Percentiles rank a stretch among this genome's conserved stretches.
phyloP scores from a whole-genome alignment of 768 basidiomycete species.

The Lepiota subincarnata region DNA sequence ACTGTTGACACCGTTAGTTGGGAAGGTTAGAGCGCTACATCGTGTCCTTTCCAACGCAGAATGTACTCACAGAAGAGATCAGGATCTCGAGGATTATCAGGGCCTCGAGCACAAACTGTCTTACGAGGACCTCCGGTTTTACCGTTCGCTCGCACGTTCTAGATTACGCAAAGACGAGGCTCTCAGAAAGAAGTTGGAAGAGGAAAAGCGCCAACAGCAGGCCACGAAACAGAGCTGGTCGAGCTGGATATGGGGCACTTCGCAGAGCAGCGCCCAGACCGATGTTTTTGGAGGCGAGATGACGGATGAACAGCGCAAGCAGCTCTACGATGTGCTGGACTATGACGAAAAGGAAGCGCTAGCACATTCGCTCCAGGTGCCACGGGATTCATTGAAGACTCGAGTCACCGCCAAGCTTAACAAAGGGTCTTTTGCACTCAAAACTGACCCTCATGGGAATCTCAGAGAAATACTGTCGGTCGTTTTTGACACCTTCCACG shows the following conservation, averaged over 20 bases:
- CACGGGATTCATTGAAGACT: constrained; percentile 76
- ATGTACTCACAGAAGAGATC: constrained; percentile 37
- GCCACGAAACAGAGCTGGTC: constrained; percentile 53
- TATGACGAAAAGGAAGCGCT: constrained; percentile 85
- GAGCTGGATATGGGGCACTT: constrained; percentile 84
- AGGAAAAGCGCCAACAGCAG: constrained; percentile 53
- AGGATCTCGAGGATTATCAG: constrained; percentile 40
- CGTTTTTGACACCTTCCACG: constrained; percentile 83
- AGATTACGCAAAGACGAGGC: constrained; percentile 82
- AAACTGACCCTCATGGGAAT: constrained; percentile 61
- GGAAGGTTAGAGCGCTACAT: constrained; percentile 42
- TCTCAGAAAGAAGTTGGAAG: constrained; percentile 63
- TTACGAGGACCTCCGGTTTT: constrained; percentile 96
- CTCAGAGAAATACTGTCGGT: constrained; percentile 76
- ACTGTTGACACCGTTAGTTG: constrained; percentile 46
- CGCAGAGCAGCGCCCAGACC: constrained; percentile 32
- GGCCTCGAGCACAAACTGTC: constrained; percentile 76
- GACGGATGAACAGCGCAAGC: constrained; percentile 85
- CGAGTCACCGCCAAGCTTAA: constrained; percentile 74
- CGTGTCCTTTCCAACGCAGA: background rate
- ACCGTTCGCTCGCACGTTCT: constrained; percentile 90
- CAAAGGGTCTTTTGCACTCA: constrained; percentile 84
- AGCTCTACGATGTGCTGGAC: constrained; percentile 87
- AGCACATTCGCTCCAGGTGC: constrained; percentile 61
- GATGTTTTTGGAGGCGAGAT: constrained; percentile 66